Percentiles rank a stretch among this genome's conserved stretches.
Conservation (phyloP, 1,284 basidiomycete species). For the Entoloma clypeatum region DNA sequence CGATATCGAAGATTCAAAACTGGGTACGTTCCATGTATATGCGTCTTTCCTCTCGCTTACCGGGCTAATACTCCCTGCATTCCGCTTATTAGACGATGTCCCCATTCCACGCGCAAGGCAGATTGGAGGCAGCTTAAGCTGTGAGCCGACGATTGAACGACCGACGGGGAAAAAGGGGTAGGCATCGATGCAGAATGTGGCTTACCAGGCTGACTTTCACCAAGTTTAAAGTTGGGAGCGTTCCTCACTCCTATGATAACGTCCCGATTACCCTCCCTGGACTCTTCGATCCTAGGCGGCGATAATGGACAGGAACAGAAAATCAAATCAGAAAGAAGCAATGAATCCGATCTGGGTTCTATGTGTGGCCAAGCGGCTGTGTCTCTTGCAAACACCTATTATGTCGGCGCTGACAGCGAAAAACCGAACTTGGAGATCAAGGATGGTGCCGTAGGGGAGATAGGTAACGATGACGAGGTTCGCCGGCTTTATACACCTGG, state of each 20-base stretch:
- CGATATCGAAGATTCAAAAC: slow-evolving; percentile 30
- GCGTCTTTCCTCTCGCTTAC: background rate
- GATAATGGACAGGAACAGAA: background rate
- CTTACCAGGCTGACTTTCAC: background rate
- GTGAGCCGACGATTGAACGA: slow-evolving; percentile 17
- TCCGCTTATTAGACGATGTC: slow-evolving; percentile 30
- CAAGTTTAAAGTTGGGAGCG: too few species aligned
- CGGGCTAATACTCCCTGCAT: background rate
- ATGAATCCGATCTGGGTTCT: slow-evolving; percentile 8
- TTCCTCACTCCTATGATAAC: too few species aligned
- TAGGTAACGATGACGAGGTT: slow-evolving; percentile 13
- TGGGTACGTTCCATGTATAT: slow-evolving; percentile 23
- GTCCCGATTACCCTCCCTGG: background rate
- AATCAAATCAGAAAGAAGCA: background rate
- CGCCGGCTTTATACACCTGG: slow-evolving; percentile 6
- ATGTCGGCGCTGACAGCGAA: too few species aligned
- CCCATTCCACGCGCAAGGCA: slow-evolving; percentile 28
- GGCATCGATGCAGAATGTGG: background rate
- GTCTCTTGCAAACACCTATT: background rate
- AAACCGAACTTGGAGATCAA: too few species aligned
- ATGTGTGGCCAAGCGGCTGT: slow-evolving; percentile 13
- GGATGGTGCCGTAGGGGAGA: too few species aligned
- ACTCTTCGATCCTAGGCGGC: background rate
- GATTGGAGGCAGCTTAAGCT: slow-evolving; percentile 28
- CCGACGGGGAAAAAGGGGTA: slow-evolving; percentile 13